These are phyloP conservation scores for Aspergillus novoparasiticus DNA, from an alignment of 2,329 filamentous ascomycete species.

Conservation along the genomic window DNA sequence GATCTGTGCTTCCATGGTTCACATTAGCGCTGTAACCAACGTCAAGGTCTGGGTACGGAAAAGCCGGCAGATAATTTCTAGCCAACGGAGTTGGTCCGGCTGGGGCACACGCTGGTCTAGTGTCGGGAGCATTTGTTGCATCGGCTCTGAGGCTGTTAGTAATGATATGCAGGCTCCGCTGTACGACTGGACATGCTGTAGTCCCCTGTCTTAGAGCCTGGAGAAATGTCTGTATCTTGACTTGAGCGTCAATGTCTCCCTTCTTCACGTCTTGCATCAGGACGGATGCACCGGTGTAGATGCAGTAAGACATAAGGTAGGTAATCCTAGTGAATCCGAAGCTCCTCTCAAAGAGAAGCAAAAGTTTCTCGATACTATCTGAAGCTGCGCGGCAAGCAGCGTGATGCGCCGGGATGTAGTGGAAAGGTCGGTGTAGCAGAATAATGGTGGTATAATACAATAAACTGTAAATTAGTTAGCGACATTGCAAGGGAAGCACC, in stretches of 20 bases:
- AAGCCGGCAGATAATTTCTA: not conserved
- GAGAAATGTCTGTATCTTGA: not conserved
- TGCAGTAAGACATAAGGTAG: not conserved
- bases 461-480: slow-evolving; percentile 40
- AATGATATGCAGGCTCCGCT: not conserved
- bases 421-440: slow-evolving; percentile 52
- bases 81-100: not conserved
- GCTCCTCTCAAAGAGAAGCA: not conserved
- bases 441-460: slow-evolving; percentile 55
- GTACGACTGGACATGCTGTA: not conserved
- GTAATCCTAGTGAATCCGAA: not conserved
- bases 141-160: not conserved
- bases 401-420: not conserved
- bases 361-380: not conserved
- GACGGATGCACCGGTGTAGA: not conserved
- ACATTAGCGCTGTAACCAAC: not conserved
- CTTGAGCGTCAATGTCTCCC: not conserved
- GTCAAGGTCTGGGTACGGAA: not conserved
- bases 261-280: not conserved
- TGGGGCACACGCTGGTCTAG: not conserved
- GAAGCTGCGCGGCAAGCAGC: not conserved
- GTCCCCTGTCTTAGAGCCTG: not conserved
- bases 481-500: slow-evolving; percentile 4
- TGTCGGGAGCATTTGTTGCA: not conserved
- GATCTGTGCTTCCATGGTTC: not conserved